Percentiles rank a stretch among this genome's conserved stretches.
phyloP scores from a whole-genome alignment of 2,329 filamentous ascomycete genomes.

The Trichothecium roseum region DNA sequence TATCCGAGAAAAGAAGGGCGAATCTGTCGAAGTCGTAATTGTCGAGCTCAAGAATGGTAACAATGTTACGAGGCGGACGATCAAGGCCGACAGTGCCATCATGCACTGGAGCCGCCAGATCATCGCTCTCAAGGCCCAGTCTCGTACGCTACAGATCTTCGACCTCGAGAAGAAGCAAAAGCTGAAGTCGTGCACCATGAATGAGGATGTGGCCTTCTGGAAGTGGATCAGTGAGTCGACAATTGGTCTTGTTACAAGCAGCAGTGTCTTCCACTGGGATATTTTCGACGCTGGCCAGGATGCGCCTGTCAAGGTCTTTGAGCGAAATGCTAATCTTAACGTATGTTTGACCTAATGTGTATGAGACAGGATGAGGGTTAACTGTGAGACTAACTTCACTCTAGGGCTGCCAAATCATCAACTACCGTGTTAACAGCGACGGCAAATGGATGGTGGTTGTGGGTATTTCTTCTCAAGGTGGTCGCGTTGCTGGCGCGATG shows the following conservation, averaged over 20 bases:
- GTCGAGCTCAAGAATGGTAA: conserved; percentile 96
- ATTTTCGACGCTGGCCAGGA: conserved; percentile 77
- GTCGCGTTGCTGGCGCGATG: conserved; percentile 90
- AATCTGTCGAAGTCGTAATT: conserved; percentile 91
- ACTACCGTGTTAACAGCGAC: conserved; percentile 91
- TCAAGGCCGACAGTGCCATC: conserved; percentile 98
- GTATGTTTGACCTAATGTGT: conserved; percentile 40
- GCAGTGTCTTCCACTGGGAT: conserved; percentile 93
- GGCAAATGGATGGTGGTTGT: conserved; percentile 98
- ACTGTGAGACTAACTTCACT: conserved; percentile 9
- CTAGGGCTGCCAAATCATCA: conserved; percentile 96
- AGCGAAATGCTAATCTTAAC: conserved; percentile 80
- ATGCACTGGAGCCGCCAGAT: conserved; percentile 98
- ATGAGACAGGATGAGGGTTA: neutral
- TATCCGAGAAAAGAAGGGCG: conserved; percentile 86
- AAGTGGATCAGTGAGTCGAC: conserved; percentile 93
- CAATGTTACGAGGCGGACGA: conserved; percentile 86
- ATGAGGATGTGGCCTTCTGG: conserved; percentile 97
- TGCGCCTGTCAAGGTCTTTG: conserved; percentile 81
- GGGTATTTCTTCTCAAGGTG: conserved; percentile 87
- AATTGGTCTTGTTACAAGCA: conserved; percentile 83
- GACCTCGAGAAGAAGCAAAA: conserved; percentile 88
- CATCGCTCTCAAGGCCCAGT: conserved; percentile 92
- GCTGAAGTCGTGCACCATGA: conserved; percentile 93
- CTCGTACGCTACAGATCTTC: conserved; percentile 93